phyloP scores from a whole-genome alignment of 768 basidiomycete genomes.

The Leccinum uliginosum region DNA sequence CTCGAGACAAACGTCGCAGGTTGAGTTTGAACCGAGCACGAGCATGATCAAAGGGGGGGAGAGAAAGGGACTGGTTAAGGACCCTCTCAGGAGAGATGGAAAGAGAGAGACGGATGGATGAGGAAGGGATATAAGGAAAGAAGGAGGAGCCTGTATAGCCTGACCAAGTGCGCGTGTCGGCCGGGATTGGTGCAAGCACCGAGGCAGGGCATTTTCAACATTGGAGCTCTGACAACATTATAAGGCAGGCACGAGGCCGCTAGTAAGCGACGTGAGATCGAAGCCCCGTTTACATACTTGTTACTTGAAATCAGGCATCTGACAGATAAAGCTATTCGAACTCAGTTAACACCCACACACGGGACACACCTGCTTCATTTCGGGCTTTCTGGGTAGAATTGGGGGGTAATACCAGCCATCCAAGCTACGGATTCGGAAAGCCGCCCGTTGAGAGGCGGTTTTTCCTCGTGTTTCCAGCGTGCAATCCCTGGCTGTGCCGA shows the following conservation, averaged over 20 bases:
- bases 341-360: slow-evolving; percentile 13
- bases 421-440: slow-evolving; percentile 9
- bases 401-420: slow-evolving; percentile 7
- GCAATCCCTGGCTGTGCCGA: slow-evolving; percentile 11
- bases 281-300: slow-evolving; percentile 19
- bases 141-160: slow-evolving; percentile 17
- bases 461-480: slow-evolving; percentile 29
- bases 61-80: slow-evolving; percentile 33
- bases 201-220: slow-evolving; percentile 19
- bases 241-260: slow-evolving; percentile 34
- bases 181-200: slow-evolving; percentile 21
- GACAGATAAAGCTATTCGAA: slow-evolving; percentile 18
- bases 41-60: slow-evolving; percentile 46
- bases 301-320: slow-evolving; percentile 7
- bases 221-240: slow-evolving; percentile 24
- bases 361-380: slow-evolving; percentile 19
- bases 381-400: slow-evolving; percentile 21
- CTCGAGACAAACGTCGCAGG: slow-evolving; percentile 76
- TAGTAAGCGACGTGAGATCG: slow-evolving; percentile 33
- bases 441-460: slow-evolving; percentile 2
- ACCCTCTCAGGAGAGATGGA: slow-evolving; percentile 19
- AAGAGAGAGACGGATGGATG: slow-evolving; percentile 4
- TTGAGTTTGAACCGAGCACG: slow-evolving; percentile 56
- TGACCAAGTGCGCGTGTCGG: slow-evolving; percentile 29
- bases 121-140: slow-evolving; percentile 19